Evolutionary conservation across 1,139 yeast species (phyloP).

Genomic region (Spathaspora jeffriesii): DNA sequence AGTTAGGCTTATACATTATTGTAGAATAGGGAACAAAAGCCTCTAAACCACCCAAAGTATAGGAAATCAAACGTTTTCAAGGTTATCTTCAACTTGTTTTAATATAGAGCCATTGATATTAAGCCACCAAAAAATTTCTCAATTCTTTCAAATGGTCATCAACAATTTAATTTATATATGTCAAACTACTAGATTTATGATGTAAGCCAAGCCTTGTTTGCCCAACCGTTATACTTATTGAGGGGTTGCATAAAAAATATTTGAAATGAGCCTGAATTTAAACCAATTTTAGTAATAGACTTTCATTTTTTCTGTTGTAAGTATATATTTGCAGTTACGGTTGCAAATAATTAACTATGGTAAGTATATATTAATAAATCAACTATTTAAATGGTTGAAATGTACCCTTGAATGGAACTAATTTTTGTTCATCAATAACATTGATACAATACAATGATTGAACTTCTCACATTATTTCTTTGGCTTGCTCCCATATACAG

Average conservation of each 20-base stretch:
- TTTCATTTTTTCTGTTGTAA: neutral
- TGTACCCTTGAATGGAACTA: neutral
- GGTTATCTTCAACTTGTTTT: neutral
- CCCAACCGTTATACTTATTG: neutral
- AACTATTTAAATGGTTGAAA: neutral
- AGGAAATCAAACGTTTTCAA: neutral
- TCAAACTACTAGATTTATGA: neutral
- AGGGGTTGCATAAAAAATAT: conserved; percentile 2
- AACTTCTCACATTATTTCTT: neutral
- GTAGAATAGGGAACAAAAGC: neutral
- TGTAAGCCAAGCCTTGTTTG: neutral
- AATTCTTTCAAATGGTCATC: neutral
- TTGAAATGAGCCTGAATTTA: neutral
- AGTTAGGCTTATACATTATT: neutral
- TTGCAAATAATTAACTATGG: neutral
- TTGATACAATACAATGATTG: neutral
- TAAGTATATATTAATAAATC: neutral
- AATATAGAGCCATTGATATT: neutral
- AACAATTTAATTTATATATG: neutral
- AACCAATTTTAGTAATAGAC: neutral
- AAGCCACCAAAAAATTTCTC: neutral
- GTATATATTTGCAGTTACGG: neutral
- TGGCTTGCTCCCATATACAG: neutral
- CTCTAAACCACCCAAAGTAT: no score
- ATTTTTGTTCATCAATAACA: neutral